Evolutionary conservation across 495 filamentous ascomycete species (phyloP).

Genomic region (Trichocladium antarcticum): DNA sequence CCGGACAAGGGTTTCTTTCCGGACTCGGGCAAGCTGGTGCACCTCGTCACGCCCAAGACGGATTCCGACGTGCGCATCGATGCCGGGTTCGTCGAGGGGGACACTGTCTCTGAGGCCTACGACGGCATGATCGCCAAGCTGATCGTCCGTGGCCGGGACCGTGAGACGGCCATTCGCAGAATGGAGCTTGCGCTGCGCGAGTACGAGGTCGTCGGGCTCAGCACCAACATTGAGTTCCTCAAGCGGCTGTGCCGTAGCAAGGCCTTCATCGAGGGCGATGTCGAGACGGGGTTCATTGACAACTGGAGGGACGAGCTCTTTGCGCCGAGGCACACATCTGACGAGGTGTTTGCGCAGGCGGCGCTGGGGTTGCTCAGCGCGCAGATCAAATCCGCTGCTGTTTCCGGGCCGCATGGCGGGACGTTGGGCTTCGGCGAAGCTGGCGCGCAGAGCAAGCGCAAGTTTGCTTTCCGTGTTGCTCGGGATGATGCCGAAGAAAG

Average conservation of each 20-base stretch:
- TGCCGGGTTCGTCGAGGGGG: conserved; percentile 80
- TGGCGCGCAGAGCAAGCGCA: conserved; percentile 30
- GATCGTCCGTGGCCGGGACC: conserved; percentile 72
- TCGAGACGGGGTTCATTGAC: conserved; percentile 93
- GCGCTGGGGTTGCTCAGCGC: conserved; percentile 55
- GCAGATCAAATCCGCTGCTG: conserved; percentile 16
- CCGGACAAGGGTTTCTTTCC: conserved; percentile 83
- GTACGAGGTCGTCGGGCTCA: conserved; percentile 85
- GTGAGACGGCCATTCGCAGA: conserved; percentile 74
- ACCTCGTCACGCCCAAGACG: conserved; percentile 62
- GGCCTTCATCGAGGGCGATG: conserved; percentile 74
- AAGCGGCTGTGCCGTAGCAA: conserved; percentile 71
- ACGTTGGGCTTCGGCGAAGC: conserved; percentile 45
- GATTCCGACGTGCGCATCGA: conserved; percentile 75
- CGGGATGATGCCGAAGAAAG: conserved; percentile 33
- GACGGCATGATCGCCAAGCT: conserved; percentile 99
- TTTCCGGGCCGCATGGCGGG: conserved; percentile 35
- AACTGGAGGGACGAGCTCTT: conserved; percentile 74
- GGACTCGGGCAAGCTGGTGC: conserved; percentile 78
- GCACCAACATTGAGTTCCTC: conserved; percentile 94
- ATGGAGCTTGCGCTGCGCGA: conserved; percentile 70
- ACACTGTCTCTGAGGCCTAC: conserved; percentile 89
- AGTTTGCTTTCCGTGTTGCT: conserved; percentile 44
- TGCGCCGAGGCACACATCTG: conserved; percentile 36
- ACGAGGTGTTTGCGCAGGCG: conserved; percentile 71